Percentiles rank a stretch among this genome's conserved stretches.
phyloP scores from a whole-genome alignment of 1,284 basidiomycete genomes.

The Marasmius tenuissimus region DNA sequence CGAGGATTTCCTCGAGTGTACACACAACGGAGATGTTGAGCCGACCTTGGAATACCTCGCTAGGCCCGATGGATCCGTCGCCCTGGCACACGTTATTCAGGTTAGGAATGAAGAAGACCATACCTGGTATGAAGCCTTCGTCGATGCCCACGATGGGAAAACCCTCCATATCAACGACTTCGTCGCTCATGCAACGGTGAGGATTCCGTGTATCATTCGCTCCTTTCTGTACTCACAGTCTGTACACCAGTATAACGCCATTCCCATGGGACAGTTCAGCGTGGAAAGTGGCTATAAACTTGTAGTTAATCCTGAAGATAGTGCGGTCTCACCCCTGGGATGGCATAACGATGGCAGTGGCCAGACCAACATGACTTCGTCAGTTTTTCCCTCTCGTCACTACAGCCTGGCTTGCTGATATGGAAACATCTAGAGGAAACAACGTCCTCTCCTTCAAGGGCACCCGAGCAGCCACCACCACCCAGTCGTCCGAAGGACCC shows the following conservation, averaged over 20 bases:
- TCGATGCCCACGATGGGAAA: slow-evolving; percentile 56
- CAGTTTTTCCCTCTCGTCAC: neutral
- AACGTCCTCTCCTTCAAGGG: slow-evolving; percentile 30
- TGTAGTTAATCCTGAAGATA: slow-evolving; percentile 42
- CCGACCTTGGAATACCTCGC: slow-evolving; percentile 49
- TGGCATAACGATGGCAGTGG: slow-evolving; percentile 38
- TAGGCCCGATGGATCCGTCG: slow-evolving; percentile 45
- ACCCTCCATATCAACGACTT: slow-evolving; percentile 54
- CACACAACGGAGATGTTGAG: slow-evolving; percentile 36
- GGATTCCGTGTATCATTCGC: slow-evolving; percentile 11
- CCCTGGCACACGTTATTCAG: slow-evolving; percentile 55
- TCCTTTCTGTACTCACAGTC: neutral
- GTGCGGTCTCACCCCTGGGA: slow-evolving; percentile 41
- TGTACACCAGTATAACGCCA: slow-evolving; percentile 31
- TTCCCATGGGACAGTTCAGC: slow-evolving; percentile 41
- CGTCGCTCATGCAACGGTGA: slow-evolving; percentile 40
- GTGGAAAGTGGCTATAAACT: slow-evolving; percentile 38
- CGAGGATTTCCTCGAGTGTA: slow-evolving; percentile 40
- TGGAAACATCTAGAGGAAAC: slow-evolving; percentile 24
- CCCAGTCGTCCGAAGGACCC: slow-evolving; percentile 13
- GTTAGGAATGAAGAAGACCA: slow-evolving; percentile 52
- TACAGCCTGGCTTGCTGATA: neutral
- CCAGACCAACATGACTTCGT: neutral
- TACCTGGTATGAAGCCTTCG: slow-evolving; percentile 65
- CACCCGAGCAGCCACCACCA: slow-evolving; percentile 4